Conservation (phyloP, 352 stramenopile species). For the Phytophthora agathidicida region DNA sequence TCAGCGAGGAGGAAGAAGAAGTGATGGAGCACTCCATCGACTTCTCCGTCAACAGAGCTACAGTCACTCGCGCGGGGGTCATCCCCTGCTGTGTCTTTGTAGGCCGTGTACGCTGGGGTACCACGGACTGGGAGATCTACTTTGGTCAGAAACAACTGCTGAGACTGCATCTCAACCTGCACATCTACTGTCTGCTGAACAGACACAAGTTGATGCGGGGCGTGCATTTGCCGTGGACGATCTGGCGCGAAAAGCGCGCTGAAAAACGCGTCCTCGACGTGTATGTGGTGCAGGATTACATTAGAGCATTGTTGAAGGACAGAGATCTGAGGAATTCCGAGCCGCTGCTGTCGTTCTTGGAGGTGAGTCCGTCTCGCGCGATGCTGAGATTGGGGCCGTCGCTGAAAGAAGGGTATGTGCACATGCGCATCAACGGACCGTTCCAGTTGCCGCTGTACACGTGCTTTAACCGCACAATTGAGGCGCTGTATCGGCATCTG, state of each 20-base stretch:
- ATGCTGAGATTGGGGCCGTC: constrained; percentile 80
- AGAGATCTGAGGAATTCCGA: constrained; percentile 78
- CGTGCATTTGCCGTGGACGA: constrained; percentile 74
- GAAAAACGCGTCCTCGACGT: constrained; percentile 72
- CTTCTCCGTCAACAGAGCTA: constrained; percentile 78
- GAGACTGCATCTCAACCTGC: constrained; percentile 71
- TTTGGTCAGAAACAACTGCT: constrained; percentile 88
- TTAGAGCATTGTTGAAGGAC: constrained; percentile 64
- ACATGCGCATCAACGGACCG: constrained; percentile 89
- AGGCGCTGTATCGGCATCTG: constrained; percentile 81
- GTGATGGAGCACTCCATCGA: constrained; percentile 78
- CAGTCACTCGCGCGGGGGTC: constrained; percentile 65
- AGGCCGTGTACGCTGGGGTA: constrained; percentile 77
- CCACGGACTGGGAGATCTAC: constrained; percentile 84
- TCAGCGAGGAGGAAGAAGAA: constrained; percentile 62
- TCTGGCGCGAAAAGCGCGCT: constrained; percentile 83
- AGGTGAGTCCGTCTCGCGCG: constrained; percentile 77
- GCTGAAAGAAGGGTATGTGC: constrained; percentile 87
- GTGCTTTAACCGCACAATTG: constrained; percentile 86
- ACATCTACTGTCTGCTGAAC: constrained; percentile 56
- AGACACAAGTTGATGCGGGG: constrained; percentile 48
- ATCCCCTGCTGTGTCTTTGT: constrained; percentile 88
- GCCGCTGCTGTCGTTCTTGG: constrained; percentile 76
- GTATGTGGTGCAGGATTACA: constrained; percentile 80
- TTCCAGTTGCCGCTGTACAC: constrained; percentile 87